Base-by-base conservation (phyloP, 2,329 filamentous ascomycete species). In the Bertia moriformis region DNA sequence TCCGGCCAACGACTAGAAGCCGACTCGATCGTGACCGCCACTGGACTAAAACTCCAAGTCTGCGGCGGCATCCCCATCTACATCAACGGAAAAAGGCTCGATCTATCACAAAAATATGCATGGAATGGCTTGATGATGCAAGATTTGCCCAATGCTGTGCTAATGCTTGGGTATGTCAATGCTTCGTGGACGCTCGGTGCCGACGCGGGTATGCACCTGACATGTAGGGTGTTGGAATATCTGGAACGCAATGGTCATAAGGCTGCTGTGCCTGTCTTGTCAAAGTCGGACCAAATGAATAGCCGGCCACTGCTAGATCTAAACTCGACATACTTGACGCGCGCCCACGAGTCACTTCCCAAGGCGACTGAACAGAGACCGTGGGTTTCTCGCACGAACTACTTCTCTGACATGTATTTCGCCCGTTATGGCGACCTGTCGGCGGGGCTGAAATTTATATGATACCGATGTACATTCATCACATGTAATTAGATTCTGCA, bases 1-100 rank as follows among this genome's bases (percentile, higher is more conserved):
- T 58, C 58, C 2, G 62, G 66, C 2, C 49, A 58, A 38, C 48
- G 57, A 43, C 49, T 82, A 0, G 51, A 65, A 12, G 66, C 75
- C 0, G 77, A 82, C 46, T 63, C 73, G 41, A 77, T 83, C 45
- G 59, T 82, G 40, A 78, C 75, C 0, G 78, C 78, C 0, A 82
- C 78, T 0, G 78, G 78, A 0, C 60, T 80, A 2, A 66, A 66
- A 39, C 52, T 81, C 33, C 52, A 60, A 7, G 59, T 81, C 27
- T 69, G 66, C 1, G 74, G 74, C 18, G 61, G 62, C 15, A 65
- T 71, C 20, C 49, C 57, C 2, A 45, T 79, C 12, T 49, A 50
- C 1, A 55, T 80, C 4, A 71, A 82, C 44, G 67, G 65, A 4
- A 44, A 57, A 14, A 49, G 53, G 0, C 45, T 73, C 30, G 48